Evolutionary conservation across 495 filamentous ascomycete genomes (phyloP).

Genomic region (Aspergillus heteromorphus): DNA sequence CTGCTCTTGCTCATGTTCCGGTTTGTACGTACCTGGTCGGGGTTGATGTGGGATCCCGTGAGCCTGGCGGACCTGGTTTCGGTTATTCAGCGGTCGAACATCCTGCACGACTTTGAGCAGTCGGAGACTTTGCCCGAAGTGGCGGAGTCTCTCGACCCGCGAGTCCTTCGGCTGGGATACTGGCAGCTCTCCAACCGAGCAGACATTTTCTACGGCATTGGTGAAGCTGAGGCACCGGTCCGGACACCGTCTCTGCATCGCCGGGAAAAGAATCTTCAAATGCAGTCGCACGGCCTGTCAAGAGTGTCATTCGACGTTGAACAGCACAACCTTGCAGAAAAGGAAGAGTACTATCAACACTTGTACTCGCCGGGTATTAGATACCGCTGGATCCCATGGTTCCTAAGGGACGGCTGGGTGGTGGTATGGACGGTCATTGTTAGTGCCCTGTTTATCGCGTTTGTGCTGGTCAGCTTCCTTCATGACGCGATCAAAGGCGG

Average conservation of each 20-base stretch:
- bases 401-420: slow-evolving; percentile 58
- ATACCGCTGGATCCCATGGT: slow-evolving; percentile 73
- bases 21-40: slow-evolving; percentile 52
- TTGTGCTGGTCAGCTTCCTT: slow-evolving; percentile 74
- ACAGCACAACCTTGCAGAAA: slow-evolving; percentile 25
- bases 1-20: slow-evolving; percentile 48
- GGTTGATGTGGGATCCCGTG: slow-evolving; percentile 79
- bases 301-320: slow-evolving; percentile 41
- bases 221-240: slow-evolving; percentile 53
- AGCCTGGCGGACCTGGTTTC: slow-evolving; percentile 73
- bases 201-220: slow-evolving; percentile 61
- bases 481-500: slow-evolving; percentile 59
- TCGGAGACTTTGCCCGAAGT: slow-evolving; percentile 51
- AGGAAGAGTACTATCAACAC: slow-evolving; percentile 34
- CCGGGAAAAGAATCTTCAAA: slow-evolving; percentile 25
- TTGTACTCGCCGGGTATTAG: slow-evolving; percentile 46
- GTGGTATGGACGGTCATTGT: slow-evolving; percentile 58
- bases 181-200: slow-evolving; percentile 62
- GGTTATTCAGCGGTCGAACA: slow-evolving; percentile 74
- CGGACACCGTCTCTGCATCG: slow-evolving; percentile 51
- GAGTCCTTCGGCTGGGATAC: slow-evolving; percentile 69
- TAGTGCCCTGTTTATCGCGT: slow-evolving; percentile 61
- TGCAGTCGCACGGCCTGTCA: slow-evolving; percentile 26
- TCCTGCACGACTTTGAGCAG: slow-evolving; percentile 59
- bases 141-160: slow-evolving; percentile 36